Conservation (phyloP, 208 protist genomes). For the Crithidia acanthocephali region DNA sequence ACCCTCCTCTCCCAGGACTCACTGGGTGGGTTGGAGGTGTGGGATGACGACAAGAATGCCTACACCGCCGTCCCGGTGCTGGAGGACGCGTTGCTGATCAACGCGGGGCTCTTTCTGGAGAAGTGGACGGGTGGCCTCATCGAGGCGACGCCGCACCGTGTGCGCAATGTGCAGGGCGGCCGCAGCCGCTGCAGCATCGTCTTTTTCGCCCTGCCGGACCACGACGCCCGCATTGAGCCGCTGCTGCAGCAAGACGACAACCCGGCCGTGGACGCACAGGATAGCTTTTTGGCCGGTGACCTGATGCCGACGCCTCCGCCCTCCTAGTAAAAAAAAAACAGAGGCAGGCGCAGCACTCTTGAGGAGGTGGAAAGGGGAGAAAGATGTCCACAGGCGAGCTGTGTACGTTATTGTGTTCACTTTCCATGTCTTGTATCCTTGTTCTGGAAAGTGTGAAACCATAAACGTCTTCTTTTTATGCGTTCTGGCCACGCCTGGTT, state of each 20-base stretch:
- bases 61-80: constrained; percentile 80
- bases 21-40: constrained; percentile 85
- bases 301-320: constrained; percentile 62
- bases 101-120: constrained; percentile 88
- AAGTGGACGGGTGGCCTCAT: constrained; percentile 87
- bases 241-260: constrained; percentile 88
- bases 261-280: constrained; percentile 71
- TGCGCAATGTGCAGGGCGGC: constrained; percentile 66
- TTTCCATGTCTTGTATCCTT: no score
- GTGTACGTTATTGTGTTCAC: no score
- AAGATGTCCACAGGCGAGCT: not conserved
- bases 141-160: constrained; percentile 86
- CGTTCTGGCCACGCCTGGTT: no score
- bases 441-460: no score
- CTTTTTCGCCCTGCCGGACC: constrained; percentile 85
- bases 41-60: constrained; percentile 66
- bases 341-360: not conserved
- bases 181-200: constrained; percentile 85
- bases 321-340: constrained; percentile 4
- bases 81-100: constrained; percentile 86
- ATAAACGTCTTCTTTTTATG: no score
- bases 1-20: constrained; percentile 87
- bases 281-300: constrained; percentile 80
- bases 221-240: constrained; percentile 85
- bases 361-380: not conserved